Evolutionary conservation across 1,284 basidiomycete species (phyloP).

Genomic region (Limonomyces culmigenus): DNA sequence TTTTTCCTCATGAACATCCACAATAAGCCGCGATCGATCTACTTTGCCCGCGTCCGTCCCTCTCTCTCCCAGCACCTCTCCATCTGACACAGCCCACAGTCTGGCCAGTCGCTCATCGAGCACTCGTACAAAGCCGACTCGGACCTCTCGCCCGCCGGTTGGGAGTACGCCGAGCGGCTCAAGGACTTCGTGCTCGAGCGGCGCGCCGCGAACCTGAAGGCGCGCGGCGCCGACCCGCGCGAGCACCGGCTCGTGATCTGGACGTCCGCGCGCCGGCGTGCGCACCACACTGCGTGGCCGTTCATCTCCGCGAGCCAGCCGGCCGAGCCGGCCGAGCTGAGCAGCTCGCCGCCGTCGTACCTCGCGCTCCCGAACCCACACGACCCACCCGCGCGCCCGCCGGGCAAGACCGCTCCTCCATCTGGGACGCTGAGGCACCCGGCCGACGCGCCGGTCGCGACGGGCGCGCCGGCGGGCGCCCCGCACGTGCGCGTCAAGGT

Average conservation of each 20-base stretch:
- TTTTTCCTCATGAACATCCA: conserved; percentile 99
- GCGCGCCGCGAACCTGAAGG: conserved; percentile 50
- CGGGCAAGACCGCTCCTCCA: too few relatives aligned
- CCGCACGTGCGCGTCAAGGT: conserved; percentile 48
- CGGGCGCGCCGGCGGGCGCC: neutral
- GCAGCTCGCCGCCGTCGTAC: neutral
- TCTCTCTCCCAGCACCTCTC: neutral
- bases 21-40: conserved; percentile 79
- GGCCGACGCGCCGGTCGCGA: neutral
- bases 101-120: conserved; percentile 90
- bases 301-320: conserved; percentile 42
- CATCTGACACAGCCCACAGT: conserved; percentile 23
- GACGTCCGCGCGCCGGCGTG: conserved; percentile 87
- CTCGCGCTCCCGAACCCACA: neutral
- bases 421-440: too few relatives aligned
- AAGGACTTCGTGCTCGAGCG: conserved; percentile 76
- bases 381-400: too few relatives aligned
- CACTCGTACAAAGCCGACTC: conserved; percentile 99
- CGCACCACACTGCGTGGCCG: conserved; percentile 92
- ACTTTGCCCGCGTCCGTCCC: conserved; percentile 70
- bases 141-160: conserved; percentile 85
- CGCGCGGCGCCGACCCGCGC: conserved; percentile 43
- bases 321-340: too few relatives aligned
- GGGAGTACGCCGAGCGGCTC: conserved; percentile 83
- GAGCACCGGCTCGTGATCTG: conserved; percentile 76